Base-by-base conservation (phyloP, 768 basidiomycete genomes). In the Pisolithus orientalis region DNA sequence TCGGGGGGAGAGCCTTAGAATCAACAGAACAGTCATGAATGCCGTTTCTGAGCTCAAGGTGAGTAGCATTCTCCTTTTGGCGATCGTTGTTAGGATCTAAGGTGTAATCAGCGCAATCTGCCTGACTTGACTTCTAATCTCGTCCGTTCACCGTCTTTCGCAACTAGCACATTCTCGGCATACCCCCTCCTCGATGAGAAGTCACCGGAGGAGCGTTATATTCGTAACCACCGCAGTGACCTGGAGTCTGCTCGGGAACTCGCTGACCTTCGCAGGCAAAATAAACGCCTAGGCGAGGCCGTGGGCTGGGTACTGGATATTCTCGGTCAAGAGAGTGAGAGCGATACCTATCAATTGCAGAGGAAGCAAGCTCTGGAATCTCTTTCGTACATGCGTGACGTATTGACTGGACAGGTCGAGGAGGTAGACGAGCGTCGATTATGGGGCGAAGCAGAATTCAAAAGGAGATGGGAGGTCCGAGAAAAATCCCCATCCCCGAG, bases 1-100 rank as follows among this genome's bases (percentile, higher is more conserved):
- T 64, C 75, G 82, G 17, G 82, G 87, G 27, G 89, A 90, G 69
- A 87, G 80, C 54, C 69, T 90, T 28, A 86, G 88, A n/a, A 86
- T 90, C 54, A 91, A 91, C 65, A 88, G 83, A 68, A 87, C 87
- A 0, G 70, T 91, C 17, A 81, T 86, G 80, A 87, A 78, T 64
- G 89, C 89, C 0, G 84, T 92, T 3, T 80, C 84, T 5, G 90
- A 90, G 66, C 69, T 87, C 39, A 83, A 80, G 69, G 93, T 89
- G 59, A 60, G 79, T 40, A n/a, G 3, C 34, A 34, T 34, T 44
- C 32, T 49, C 31, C 21, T 10, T 21, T 5, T 37, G 38, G 24
- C 8, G 1, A 28, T 39, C 8, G 29, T 27, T 47, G 21, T 29
- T 32, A 31, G 37, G 39, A 43, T 59, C 58, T 46, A 56, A 57